phyloP scores from a whole-genome alignment of 805 yeast genomes.

The Ogataea ramenticola region DNA sequence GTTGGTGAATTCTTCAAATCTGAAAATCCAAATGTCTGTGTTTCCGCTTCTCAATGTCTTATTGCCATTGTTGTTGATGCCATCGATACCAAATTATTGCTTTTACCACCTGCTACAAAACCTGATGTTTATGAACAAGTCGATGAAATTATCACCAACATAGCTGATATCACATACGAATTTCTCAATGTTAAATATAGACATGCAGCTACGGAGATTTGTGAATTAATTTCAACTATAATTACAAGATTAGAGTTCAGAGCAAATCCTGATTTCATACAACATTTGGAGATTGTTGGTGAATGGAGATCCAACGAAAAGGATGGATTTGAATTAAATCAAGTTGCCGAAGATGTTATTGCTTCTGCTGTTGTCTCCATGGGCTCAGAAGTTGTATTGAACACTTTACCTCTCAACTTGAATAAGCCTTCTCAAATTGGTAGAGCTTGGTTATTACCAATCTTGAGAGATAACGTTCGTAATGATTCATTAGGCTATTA shows the following conservation, averaged over 20 bases:
- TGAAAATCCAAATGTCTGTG: conserved; percentile 53
- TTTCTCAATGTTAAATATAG: conserved; percentile 69
- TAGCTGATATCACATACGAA: conserved; percentile 46
- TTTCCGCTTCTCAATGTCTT: conserved; percentile 80
- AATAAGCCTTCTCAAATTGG: conserved; percentile 59
- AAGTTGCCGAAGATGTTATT: conserved; percentile 74
- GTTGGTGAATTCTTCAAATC: conserved; percentile 63
- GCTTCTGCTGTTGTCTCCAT: conserved; percentile 70
- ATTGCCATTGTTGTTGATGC: conserved; percentile 69
- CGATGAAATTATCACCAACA: conserved; percentile 42
- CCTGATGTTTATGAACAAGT: conserved; percentile 45
- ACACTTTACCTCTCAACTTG: conserved; percentile 73
- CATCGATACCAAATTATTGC: conserved; percentile 51
- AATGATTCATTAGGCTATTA: conserved; percentile 63
- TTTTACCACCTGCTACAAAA: conserved; percentile 44
- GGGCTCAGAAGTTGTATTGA: conserved; percentile 82
- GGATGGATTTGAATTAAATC: conserved; percentile 56
- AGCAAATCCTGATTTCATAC: conserved; percentile 63
- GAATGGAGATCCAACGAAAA: conserved; percentile 78
- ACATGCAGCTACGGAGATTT: conserved; percentile 65
- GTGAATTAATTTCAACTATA: conserved; percentile 58
- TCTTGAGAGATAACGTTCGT: conserved; percentile 79
- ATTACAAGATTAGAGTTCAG: conserved; percentile 58
- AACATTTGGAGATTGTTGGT: conserved; percentile 67
- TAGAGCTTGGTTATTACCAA: conserved; percentile 91